Percentiles rank a stretch among this genome's conserved stretches.
Evolutionary conservation across 495 filamentous ascomycete genomes (phyloP).

Genomic region (Hypoxylon fuscum): DNA sequence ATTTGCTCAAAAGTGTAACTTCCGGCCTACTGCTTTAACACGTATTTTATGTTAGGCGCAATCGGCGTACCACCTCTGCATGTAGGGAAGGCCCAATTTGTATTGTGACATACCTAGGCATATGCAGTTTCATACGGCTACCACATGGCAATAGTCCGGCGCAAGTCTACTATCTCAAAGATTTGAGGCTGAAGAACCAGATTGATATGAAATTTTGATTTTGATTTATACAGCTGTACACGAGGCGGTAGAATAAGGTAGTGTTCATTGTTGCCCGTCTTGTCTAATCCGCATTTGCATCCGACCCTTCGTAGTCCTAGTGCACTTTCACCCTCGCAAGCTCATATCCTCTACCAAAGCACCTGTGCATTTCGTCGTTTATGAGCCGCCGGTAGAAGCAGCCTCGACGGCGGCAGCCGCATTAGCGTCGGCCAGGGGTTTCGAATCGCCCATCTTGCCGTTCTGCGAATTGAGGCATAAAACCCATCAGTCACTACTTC

Average conservation of each 20-base stretch:
- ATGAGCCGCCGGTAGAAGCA: slow-evolving; percentile 40
- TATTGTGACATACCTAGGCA: too few species aligned
- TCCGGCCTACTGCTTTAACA: too few species aligned
- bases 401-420: slow-evolving; percentile 65
- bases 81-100: too few species aligned
- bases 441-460: slow-evolving; percentile 93
- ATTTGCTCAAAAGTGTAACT: too few species aligned
- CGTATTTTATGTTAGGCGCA: too few species aligned
- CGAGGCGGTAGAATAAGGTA: slow-evolving; percentile 26
- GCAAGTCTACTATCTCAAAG: too few species aligned
- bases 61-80: too few species aligned
- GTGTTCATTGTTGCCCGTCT: slow-evolving; percentile 14
- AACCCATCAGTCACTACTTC: slow-evolving; percentile 34
- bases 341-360: neutral
- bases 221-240: slow-evolving; percentile 49
- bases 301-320: slow-evolving; percentile 9
- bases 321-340: slow-evolving; percentile 22
- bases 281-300: slow-evolving; percentile 27
- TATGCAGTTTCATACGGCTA: too few species aligned
- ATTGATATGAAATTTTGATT: slow-evolving; percentile 28
- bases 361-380: slow-evolving; percentile 20
- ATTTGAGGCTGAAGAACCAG: too few species aligned
- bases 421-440: slow-evolving; percentile 78
- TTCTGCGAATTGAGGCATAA: slow-evolving; percentile 65
- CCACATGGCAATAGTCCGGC: too few species aligned